Conservation (phyloP, 352 stramenopile genomes). For the Globisporangium mamillatum region DNA sequence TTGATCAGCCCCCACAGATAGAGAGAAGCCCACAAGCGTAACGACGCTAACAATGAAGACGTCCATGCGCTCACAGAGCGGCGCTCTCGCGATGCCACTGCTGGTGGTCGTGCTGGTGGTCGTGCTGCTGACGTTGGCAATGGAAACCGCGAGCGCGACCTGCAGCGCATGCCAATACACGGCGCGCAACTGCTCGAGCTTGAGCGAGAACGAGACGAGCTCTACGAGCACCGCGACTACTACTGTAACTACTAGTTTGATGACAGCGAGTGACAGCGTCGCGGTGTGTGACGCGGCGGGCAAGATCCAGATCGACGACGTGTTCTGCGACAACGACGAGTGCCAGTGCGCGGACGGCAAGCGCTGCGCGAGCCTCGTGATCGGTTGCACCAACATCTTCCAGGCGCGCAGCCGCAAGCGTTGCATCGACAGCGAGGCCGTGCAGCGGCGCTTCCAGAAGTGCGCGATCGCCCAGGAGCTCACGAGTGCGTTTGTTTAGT, state of each 20-base stretch:
- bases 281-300: slow-evolving; percentile 56
- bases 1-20: not conserved
- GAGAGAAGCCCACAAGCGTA: not conserved
- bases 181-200: slow-evolving; percentile 60
- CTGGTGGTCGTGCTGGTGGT: slow-evolving; percentile 20
- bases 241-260: not conserved
- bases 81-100: not conserved
- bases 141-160: slow-evolving; percentile 20
- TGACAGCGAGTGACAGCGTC: slow-evolving; percentile 17
- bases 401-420: slow-evolving; percentile 63
- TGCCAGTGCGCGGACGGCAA: slow-evolving; percentile 51
- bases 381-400: slow-evolving; percentile 73
- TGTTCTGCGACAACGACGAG: slow-evolving; percentile 68
- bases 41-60: not conserved
- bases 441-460: slow-evolving; percentile 47
- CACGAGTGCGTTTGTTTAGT: slow-evolving; percentile 33
- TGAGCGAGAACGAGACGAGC: slow-evolving; percentile 11
- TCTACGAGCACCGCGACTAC: slow-evolving; percentile 9
- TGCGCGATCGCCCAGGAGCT: slow-evolving; percentile 47
- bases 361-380: slow-evolving; percentile 56
- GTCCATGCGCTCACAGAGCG: not conserved
- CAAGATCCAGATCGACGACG: slow-evolving; percentile 75
- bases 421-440: slow-evolving; percentile 50
- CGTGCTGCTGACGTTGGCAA: slow-evolving; percentile 19
- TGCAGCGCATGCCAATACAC: slow-evolving; percentile 62